These are phyloP conservation scores for Geosmithia putterillii DNA, from an alignment of 2,329 filamentous ascomycete species.

Conservation along the genomic window DNA sequence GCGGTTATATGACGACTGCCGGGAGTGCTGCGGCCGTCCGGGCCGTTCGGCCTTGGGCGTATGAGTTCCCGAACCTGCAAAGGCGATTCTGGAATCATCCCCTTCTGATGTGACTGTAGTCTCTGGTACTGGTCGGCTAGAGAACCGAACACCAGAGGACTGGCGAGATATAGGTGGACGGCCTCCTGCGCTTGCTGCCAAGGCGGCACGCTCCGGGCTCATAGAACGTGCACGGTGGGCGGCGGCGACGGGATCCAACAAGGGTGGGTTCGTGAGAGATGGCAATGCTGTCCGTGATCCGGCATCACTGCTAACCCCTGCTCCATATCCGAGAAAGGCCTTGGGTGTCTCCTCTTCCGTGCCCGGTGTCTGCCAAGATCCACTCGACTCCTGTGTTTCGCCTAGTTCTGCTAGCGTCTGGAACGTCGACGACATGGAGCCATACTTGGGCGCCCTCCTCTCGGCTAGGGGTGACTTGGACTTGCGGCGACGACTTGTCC, in stretches of 20 bases:
- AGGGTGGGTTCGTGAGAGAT: neutral
- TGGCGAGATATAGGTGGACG: conserved; percentile 39
- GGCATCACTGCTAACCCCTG: neutral
- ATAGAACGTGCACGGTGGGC: neutral
- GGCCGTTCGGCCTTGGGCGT: conserved; percentile 21
- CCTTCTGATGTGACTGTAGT: conserved; percentile 55
- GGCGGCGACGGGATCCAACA: neutral
- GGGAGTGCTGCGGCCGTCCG: conserved; percentile 23
- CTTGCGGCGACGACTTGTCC: neutral
- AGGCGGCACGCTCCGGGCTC: neutral
- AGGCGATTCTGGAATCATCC: conserved; percentile 53
- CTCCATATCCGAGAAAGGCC: neutral
- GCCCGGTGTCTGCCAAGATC: neutral
- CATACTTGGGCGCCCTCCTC: conserved; percentile 9
- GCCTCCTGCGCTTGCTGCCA: neutral
- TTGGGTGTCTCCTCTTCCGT: neutral
- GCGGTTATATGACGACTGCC: conserved; percentile 34
- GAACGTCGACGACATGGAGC: conserved; percentile 17
- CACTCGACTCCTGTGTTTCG: neutral
- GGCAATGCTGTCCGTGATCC: neutral
- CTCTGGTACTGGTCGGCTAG: conserved; percentile 60
- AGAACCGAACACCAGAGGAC: conserved; percentile 49
- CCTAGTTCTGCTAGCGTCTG: conserved; percentile 5
- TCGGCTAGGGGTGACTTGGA: neutral
- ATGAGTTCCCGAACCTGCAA: conserved; percentile 27